Evolutionary conservation across 176 grass and related monocot species (phyloP), one percentile per base, ranked within the genome.

Genomic region (Zizania latifolia): DNA sequence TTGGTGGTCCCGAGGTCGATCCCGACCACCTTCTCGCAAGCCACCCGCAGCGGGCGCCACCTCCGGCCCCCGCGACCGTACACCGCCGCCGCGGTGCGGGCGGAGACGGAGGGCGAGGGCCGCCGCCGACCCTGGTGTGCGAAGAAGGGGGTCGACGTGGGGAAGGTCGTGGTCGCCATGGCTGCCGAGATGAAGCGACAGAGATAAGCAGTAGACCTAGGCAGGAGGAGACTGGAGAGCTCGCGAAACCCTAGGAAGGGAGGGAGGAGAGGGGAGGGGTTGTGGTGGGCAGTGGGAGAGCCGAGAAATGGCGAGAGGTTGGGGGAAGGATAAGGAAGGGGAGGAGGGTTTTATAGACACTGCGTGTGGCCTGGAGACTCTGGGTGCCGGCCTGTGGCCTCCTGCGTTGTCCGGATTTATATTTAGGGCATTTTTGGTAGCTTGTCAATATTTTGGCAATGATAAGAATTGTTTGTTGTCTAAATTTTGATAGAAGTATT

Each of bases 1-100:
- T 93, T 93, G n/a, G 91, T 90, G 37, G 91, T 93, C 34, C 91
- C 91, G 27, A 93, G 91, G 72, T 93, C 91, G 81, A 93, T 93
- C 13, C 91, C 87, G 0, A 90, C 87, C 51, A 90, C 91, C 81
- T 90, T 89, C 84, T 90, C 91, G 81, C 80, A 85, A 15, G 79
- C 72, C 24, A 87, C 87, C 16, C 84, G 87, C 37, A 89, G 84
- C 9, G 90, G 67, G 3, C 86, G 78, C 81, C 86, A 82, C 63
- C 72, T 70, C 38, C 79, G 74, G 6, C 73, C 44, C 8, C 86
- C 64, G 19, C 65, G 66, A 8, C 86, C 51, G 83, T 78, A 75
- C 19, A 82, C 74, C 10, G 61, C 83, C 29, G 68, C 36, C 7
- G 61, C 60, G 15, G 82, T 79, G 17, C 58, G 40, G n/a, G 65